Conservation (phyloP, 2,329 filamentous ascomycete species). For the Alternaria tenuissima region DNA sequence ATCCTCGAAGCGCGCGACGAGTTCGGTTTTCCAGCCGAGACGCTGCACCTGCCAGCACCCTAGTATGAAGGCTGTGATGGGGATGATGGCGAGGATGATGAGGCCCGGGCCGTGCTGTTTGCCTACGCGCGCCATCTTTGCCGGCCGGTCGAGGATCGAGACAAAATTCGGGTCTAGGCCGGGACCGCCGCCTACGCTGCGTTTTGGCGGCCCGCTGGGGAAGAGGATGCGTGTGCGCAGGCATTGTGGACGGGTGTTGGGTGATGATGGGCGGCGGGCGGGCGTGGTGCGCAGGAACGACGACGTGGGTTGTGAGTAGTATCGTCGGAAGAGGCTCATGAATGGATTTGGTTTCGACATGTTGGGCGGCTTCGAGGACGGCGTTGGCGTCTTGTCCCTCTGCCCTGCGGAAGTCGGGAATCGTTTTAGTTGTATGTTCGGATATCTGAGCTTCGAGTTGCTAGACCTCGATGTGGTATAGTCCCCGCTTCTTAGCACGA, state of each 20-base stretch:
- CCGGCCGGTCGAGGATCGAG: constrained; percentile 87
- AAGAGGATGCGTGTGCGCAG: constrained; percentile 37
- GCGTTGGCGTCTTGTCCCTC: no score
- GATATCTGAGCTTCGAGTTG: constrained; percentile 16
- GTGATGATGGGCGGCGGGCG: constrained; percentile 29
- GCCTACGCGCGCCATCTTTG: constrained; percentile 78
- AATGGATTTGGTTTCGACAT: constrained; percentile 48
- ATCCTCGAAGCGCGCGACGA: constrained; percentile 92
- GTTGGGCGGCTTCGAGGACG: neutral
- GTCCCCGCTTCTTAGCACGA: constrained; percentile 20
- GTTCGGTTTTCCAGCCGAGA: constrained; percentile 90
- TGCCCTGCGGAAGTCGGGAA: constrained; percentile 10
- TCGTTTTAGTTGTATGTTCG: constrained; percentile 19
- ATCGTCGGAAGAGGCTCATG: constrained; percentile 41
- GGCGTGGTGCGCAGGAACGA: constrained; percentile 15
- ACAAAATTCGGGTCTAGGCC: constrained; percentile 78
- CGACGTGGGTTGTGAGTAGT: constrained; percentile 31
- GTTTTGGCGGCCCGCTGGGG: constrained; percentile 18
- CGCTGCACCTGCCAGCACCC: constrained; percentile 97
- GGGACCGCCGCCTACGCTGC: constrained; percentile 49
- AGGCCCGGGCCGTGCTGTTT: constrained; percentile 81
- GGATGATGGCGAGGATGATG: constrained; percentile 85
- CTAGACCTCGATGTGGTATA: constrained; percentile 26
- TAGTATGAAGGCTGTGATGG: constrained; percentile 86
- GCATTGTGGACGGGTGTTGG: constrained; percentile 46